Percentiles rank a stretch among this genome's conserved stretches.
Evolutionary conservation across 768 basidiomycete genomes (phyloP).

Genomic region (Psilocybe azurescens): DNA sequence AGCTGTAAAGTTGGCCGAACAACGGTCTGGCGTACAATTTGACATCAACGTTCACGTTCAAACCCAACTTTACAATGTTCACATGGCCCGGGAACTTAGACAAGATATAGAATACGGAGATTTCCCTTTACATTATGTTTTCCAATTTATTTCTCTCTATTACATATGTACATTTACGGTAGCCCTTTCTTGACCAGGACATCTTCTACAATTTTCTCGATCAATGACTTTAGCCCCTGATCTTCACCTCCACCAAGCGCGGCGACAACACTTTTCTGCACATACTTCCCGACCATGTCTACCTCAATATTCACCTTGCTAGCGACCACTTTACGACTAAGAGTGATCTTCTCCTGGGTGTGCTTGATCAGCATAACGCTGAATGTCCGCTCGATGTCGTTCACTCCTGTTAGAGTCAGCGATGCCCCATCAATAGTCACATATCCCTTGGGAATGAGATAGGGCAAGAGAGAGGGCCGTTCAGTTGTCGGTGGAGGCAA

Average conservation of each 20-base stretch:
- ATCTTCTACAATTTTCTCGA: conserved; percentile 65
- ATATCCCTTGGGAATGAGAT: conserved; percentile 94
- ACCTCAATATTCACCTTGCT: conserved; percentile 93
- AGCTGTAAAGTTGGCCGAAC: conserved; percentile 6
- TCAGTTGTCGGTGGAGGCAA: conserved; percentile 62
- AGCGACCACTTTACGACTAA: conserved; percentile 76
- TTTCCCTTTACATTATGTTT: conserved; percentile 1
- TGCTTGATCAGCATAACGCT: conserved; percentile 96
- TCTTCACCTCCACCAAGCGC: conserved; percentile 63
- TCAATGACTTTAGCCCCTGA: conserved; percentile 48
- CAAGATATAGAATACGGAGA: conserved; percentile 15
- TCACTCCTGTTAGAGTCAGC: conserved; percentile 85
- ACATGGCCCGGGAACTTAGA: conserved; percentile 7
- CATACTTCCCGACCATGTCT: conserved; percentile 94
- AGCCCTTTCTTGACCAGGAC: conserved; percentile 50
- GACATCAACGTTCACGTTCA: conserved; percentile 4
- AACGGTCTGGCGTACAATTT: conserved; percentile 3
- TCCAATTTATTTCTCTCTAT: not conserved
- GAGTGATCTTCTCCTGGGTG: conserved; percentile 87
- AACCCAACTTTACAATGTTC: not conserved
- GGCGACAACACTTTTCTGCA: conserved; percentile 80
- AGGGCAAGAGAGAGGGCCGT: conserved; percentile 72
- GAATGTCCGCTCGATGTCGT: conserved; percentile 66
- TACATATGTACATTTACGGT: not conserved
- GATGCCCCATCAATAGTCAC: conserved; percentile 94